Base-by-base conservation (phyloP, 148 eudicot species). In the Fagopyrum esculentum region DNA sequence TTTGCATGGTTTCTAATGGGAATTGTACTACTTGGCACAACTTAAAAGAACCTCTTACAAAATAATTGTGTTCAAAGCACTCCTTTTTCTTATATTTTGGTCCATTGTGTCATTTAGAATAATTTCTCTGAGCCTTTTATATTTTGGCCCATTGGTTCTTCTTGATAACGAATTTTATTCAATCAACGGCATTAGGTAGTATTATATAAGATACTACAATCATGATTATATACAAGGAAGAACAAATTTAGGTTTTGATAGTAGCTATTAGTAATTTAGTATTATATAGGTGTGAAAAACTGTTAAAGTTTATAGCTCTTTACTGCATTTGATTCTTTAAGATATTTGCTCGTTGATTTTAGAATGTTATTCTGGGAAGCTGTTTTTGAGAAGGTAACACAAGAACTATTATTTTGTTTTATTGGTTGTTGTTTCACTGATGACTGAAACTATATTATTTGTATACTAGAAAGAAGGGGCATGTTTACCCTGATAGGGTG, bases 331-430 rank as follows among this genome's bases (percentile, higher is more conserved):
- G n/a, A n/a, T 56, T 26, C 1, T 56, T 19, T 9, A 56, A 6
- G n/a, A 9, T 2, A n/a, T 5, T 19, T n/a, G 7, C 4, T 10
- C 10, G 10, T 10, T 10, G 15, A 3, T 15, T 51, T 51, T 11
- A 11, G 10, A 51, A 5, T n/a, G n/a, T 92, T 95, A 68, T 96
- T 96, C 1, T 90, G 90, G 8, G 99, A 95, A 73, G 97, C 96
- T 76, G 72, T 81, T 76, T 92, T 95, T 84, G 99, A 92, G 80
- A 92, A 92, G 97, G 99, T 92, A 87, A 46, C 26, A 54, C 45
- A 6, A 9, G 45, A 54, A 35, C 17, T 26, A 26, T 61, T 47
- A n/a, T 13, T 48, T 72, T 43, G 50, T 12, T 19, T 72, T n/a
- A n/a, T n/a, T n/a, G n/a, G n/a, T n/a, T n/a, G n/a, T n/a, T n/a